Evolutionary conservation across 2,329 filamentous ascomycete species (phyloP).

Genomic region (Neodidymelliopsis sp.): DNA sequence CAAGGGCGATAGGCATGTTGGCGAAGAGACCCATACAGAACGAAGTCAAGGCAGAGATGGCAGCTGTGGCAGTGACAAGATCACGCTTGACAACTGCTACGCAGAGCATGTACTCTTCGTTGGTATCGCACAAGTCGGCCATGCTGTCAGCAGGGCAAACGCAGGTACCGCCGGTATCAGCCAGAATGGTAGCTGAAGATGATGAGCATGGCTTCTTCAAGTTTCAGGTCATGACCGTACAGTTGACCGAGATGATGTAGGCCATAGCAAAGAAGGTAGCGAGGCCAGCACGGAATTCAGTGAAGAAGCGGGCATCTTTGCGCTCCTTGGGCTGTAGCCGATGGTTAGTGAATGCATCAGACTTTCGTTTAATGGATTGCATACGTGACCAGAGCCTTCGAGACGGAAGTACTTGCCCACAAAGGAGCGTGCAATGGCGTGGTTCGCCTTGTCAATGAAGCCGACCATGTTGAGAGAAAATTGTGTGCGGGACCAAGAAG

Average conservation of each 20-base stretch:
- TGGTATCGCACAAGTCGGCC: conserved; percentile 60
- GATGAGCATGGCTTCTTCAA: conserved; percentile 13
- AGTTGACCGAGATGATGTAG: conserved; percentile 71
- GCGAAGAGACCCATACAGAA: conserved; percentile 85
- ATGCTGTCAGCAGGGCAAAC: conserved; percentile 64
- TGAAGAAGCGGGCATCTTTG: conserved; percentile 79
- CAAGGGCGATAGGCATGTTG: conserved; percentile 78
- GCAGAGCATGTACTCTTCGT: conserved; percentile 71
- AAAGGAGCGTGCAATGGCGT: conserved; percentile 42
- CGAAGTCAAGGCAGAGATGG: conserved; percentile 79
- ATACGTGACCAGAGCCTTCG: conserved; percentile 82
- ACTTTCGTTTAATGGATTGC: conserved; percentile 44
- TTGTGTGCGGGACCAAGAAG: conserved; percentile 14
- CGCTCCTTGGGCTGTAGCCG: conserved; percentile 68
- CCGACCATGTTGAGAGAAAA: conserved; percentile 35
- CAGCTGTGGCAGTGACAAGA: conserved; percentile 83
- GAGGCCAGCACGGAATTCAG: conserved; percentile 82
- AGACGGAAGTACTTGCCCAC: conserved; percentile 69
- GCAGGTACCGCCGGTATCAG: conserved; percentile 77
- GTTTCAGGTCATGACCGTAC: conserved; percentile 41
- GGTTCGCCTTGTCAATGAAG: conserved; percentile 46
- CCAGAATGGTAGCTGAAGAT: conserved; percentile 65
- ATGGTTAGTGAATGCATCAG: conserved; percentile 27
- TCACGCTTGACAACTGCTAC: conserved; percentile 72
- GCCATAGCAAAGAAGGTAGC: conserved; percentile 67